phyloP scores from a whole-genome alignment of 108 stramenopile genomes.

The Seminavis robusta region DNA sequence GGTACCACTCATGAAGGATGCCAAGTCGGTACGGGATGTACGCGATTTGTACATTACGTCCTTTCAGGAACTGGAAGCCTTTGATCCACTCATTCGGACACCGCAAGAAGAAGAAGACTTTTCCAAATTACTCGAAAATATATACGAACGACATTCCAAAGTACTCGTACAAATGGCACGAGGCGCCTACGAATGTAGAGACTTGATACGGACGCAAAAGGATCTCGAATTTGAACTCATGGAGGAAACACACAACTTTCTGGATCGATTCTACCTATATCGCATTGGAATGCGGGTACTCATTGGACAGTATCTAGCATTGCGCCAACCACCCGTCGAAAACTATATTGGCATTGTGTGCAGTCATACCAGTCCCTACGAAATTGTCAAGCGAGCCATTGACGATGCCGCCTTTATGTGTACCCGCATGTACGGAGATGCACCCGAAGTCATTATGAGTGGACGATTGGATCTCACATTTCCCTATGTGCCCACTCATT shows the following conservation, averaged over 20 bases:
- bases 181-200: constrained; percentile 69
- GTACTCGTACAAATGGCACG: constrained; percentile 84
- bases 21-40: constrained; percentile 48
- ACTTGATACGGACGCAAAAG: not conserved
- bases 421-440: constrained; percentile 59
- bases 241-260: constrained; percentile 63
- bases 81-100: constrained; percentile 14
- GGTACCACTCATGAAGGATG: constrained; percentile 42
- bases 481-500: constrained; percentile 64
- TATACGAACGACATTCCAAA: constrained; percentile 69
- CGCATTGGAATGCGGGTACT: constrained; percentile 89
- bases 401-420: constrained; percentile 80
- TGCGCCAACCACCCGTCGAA: constrained; percentile 8
- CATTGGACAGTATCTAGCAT: constrained; percentile 76
- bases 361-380: constrained; percentile 44
- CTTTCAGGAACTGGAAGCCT: constrained; percentile 48
- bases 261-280: constrained; percentile 87
- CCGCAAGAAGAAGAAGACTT: constrained; percentile 59
- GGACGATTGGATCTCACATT: constrained; percentile 82
- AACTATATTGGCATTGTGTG: constrained; percentile 71
- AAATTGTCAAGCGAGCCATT: constrained; percentile 65
- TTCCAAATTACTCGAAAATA: constrained; percentile 41
- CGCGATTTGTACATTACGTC: constrained; percentile 60
- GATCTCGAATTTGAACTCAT: constrained; percentile 22
- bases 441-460: constrained; percentile 71